Evolutionary conservation across 352 stramenopile species (phyloP), one percentile per base, ranked within the genome.

Genomic region (Elongisporangium senticosum): DNA sequence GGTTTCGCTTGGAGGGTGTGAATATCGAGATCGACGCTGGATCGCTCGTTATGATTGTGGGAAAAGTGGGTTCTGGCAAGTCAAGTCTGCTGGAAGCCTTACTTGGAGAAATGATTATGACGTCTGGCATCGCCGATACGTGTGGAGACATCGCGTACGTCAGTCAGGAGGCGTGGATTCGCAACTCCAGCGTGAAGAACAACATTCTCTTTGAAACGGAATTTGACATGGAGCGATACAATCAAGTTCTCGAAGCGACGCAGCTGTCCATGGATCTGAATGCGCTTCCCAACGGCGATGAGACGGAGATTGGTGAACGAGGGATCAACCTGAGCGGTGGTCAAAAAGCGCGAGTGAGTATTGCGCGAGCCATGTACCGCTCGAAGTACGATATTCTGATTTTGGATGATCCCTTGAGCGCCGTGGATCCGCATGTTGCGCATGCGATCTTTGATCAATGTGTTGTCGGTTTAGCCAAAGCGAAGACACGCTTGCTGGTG

Each of bases 261-360:
- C 82, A 89, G 33, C 72, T 98, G 20, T 51, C 66, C 2, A 69
- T 86, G 37, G 93, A 98, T 65, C 64, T 98, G 7, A 64, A 75
- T 19, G 67, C 93, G 2, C 74, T 98, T 17, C 79, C 88, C 1
- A 67, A 84, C 49, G 90, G 93, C 15, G 95, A 99, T 65, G 39
- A 72, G 64, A 98, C 92, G 2, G 93, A 98, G 68, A 98, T 98
- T 54, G 95, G 94, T 6, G 95, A 98, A 69, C 93, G 93, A 50
- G 96, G 96, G 0, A 91, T 98, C 26, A 98, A 96, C 49, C 61
- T 99, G 2, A 96, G 71, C 14, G 95, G 95, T 15, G 96, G 96
- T 1, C 93, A 98, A 67, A 97, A 97, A 67, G 72, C 72, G 8
- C 74, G 90, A 19, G 77, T 97, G 14, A 74, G 73, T 2, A 73